Evolutionary conservation across 495 filamentous ascomycete species (phyloP).

Genomic region (Lineolata rhizophorae): DNA sequence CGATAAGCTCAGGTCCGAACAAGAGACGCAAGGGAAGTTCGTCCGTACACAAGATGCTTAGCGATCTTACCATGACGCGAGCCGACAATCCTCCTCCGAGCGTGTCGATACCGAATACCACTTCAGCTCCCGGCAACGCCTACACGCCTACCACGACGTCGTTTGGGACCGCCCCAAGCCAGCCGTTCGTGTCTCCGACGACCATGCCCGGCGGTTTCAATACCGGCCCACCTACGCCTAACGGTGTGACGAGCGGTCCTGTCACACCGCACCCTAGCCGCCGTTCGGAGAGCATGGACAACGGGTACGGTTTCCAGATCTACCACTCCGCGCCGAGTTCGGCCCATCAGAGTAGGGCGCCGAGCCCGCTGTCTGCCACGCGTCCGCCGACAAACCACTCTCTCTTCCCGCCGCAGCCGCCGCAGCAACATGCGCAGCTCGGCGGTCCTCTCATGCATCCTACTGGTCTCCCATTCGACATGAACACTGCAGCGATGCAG

Average conservation of each 20-base stretch:
- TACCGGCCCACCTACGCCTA: too few relatives aligned
- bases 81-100: conserved; percentile 25
- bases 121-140: conserved; percentile 7
- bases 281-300: too few relatives aligned
- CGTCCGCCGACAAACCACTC: neutral
- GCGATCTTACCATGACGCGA: conserved; percentile 56
- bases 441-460: neutral
- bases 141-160: neutral
- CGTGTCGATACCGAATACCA: neutral
- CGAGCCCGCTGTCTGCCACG: conserved; percentile 18
- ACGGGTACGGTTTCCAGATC: too few relatives aligned
- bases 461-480: neutral
- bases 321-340: conserved; percentile 43
- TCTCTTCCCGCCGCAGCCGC: neutral
- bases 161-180: neutral
- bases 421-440: neutral
- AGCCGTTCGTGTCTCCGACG: neutral
- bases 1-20: conserved; percentile 33
- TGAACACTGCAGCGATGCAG: neutral
- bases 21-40: conserved; percentile 61
- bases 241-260: too few relatives aligned
- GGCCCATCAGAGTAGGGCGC: conserved; percentile 30
- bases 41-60: conserved; percentile 36
- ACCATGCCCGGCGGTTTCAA: too few relatives aligned
- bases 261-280: too few relatives aligned